Evolutionary conservation across 75 land plant species (phyloP).

Genomic region (Pinus albicaulis): DNA sequence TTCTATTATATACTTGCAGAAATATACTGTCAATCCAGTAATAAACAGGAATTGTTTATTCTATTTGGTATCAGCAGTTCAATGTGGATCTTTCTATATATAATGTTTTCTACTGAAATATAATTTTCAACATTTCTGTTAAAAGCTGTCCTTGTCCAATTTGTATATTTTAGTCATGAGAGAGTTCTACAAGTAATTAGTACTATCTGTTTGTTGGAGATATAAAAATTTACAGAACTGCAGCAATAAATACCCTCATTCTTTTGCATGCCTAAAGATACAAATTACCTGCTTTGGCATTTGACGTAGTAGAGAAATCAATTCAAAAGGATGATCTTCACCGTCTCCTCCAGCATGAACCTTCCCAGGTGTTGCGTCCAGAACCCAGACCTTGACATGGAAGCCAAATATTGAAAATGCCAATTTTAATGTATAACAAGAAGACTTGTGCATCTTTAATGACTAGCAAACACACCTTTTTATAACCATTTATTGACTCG

Average conservation of each 20-base stretch:
- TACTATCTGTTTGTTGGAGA: not conserved
- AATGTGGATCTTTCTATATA: not conserved
- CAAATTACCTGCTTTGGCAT: conserved; percentile 72
- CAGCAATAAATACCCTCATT: not conserved
- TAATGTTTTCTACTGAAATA: not conserved
- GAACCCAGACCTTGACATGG: conserved; percentile 75
- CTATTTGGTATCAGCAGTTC: not conserved
- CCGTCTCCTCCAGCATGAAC: conserved; percentile 92
- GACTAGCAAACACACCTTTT: not conserved
- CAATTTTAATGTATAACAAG: not conserved
- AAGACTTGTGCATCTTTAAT: not conserved
- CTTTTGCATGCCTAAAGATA: not conserved
- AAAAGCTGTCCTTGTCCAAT: not conserved
- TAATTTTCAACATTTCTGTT: not conserved
- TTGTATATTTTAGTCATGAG: not conserved
- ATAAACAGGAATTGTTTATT: too few relatives aligned
- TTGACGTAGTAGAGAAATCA: conserved; percentile 60
- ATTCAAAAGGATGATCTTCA: conserved; percentile 94
- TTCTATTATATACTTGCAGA: too few relatives aligned
- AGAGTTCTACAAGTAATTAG: not conserved
- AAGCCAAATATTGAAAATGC: conserved; percentile 2
- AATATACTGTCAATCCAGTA: too few relatives aligned
- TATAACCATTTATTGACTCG: not conserved
- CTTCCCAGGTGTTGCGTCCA: conserved; percentile 96
- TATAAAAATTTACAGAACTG: not conserved